These are phyloP conservation scores for Quercus wislizeni DNA, from an alignment of 306 rosid species.

Conservation along the genomic window DNA sequence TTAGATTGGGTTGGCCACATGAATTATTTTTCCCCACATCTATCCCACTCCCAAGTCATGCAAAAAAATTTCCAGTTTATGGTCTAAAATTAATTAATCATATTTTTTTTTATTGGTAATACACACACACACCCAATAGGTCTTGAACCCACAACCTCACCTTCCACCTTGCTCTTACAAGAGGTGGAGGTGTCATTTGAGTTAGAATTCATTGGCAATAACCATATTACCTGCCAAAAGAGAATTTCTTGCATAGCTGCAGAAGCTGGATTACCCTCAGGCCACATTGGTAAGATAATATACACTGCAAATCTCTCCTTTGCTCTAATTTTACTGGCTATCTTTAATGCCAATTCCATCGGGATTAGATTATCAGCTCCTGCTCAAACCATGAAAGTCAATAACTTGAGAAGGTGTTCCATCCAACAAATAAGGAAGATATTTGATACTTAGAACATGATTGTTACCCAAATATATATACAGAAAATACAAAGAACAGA, in stretches of 20 bases:
- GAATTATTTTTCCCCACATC: too few relatives aligned
- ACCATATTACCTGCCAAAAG: slow-evolving; percentile 80
- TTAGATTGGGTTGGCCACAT: too few relatives aligned
- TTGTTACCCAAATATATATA: not conserved
- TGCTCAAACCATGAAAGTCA: slow-evolving; percentile 34
- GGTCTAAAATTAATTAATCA: slow-evolving; percentile 12
- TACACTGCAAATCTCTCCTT: slow-evolving; percentile 90
- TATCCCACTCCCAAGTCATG: not conserved
- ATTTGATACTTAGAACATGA: slow-evolving; percentile 5
- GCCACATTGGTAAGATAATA: slow-evolving; percentile 89
- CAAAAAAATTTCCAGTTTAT: not conserved
- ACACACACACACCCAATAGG: too few relatives aligned
- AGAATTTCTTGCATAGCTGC: slow-evolving; percentile 92
- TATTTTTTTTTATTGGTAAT: too few relatives aligned
- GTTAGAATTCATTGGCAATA: too few relatives aligned
- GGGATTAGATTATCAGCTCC: slow-evolving; percentile 98
- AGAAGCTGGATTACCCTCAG: slow-evolving; percentile 89
- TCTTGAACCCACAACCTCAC: too few relatives aligned
- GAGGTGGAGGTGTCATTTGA: too few relatives aligned
- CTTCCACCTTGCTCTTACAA: too few relatives aligned
- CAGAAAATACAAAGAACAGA: slow-evolving; percentile 14
- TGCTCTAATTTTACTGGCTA: slow-evolving; percentile 78
- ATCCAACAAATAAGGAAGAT: not conserved
- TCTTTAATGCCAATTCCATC: slow-evolving; percentile 91
- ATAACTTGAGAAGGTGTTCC: slow-evolving; percentile 16